A percentile compares a stretch with the other conserved stretches of the same genome.
Evolutionary conservation across 805 yeast genomes (phyloP).

Genomic region (Kodamaea neixiangensis): DNA sequence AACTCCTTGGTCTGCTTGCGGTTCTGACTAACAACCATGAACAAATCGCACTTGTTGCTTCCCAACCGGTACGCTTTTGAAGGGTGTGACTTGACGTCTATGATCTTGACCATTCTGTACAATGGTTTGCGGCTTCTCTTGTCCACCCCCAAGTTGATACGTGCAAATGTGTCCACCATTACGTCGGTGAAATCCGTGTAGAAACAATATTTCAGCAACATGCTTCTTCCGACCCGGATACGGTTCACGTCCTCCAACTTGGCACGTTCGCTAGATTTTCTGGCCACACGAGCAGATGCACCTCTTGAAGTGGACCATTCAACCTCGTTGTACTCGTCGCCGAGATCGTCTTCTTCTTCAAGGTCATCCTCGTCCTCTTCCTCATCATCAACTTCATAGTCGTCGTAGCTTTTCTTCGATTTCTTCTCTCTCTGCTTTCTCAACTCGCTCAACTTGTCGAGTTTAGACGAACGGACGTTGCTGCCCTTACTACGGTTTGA

Average conservation of each 20-base stretch:
- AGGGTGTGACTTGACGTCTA: slow-evolving; percentile 53
- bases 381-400: slow-evolving; percentile 18
- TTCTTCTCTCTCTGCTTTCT: slow-evolving; percentile 74
- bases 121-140: slow-evolving; percentile 59
- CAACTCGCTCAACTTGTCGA: slow-evolving; percentile 67
- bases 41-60: slow-evolving; percentile 48
- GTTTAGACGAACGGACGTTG: slow-evolving; percentile 39
- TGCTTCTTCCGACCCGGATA: slow-evolving; percentile 74
- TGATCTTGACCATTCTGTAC: slow-evolving; percentile 84
- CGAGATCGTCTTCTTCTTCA: slow-evolving; percentile 38
- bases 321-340: slow-evolving; percentile 28
- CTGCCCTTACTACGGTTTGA: slow-evolving; percentile 31
- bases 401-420: slow-evolving; percentile 32
- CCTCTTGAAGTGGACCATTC: slow-evolving; percentile 7
- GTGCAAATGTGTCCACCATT: slow-evolving; percentile 74
- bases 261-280: slow-evolving; percentile 42
- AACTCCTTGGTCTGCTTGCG: slow-evolving; percentile 67
- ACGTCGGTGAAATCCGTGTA: slow-evolving; percentile 77
- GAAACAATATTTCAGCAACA: slow-evolving; percentile 72
- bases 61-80: slow-evolving; percentile 45
- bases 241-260: slow-evolving; percentile 67
- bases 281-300: neutral
- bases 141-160: slow-evolving; percentile 78
- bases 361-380: slow-evolving; percentile 32
- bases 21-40: slow-evolving; percentile 81